These are phyloP conservation scores for Porpolomopsis calyptriformis DNA, from an alignment of 768 basidiomycete genomes.

Conservation along the genomic window DNA sequence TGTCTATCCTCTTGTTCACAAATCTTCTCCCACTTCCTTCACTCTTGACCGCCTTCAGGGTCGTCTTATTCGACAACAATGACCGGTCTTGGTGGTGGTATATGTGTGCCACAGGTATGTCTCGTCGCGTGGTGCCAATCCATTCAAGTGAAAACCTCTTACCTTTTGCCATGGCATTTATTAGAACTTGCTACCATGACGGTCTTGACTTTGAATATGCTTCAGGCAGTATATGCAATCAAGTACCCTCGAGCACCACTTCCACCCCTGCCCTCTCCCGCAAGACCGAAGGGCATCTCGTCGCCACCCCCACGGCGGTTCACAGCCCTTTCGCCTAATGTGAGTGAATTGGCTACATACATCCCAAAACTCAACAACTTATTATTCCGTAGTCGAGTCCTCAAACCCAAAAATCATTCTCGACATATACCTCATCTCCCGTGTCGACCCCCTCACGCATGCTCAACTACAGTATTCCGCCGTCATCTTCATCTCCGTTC, in stretches of 20 bases:
- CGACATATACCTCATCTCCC: constrained; percentile 6
- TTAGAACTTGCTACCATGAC: constrained; percentile 1
- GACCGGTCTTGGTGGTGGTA: constrained; percentile 2
- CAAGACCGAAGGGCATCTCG: background rate
- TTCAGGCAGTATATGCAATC: constrained; percentile 5
- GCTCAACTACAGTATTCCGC: constrained; percentile 1
- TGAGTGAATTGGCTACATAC: background rate
- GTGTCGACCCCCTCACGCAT: constrained; percentile 6
- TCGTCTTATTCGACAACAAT: background rate
- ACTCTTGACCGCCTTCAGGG: background rate
- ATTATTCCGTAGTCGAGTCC: constrained; percentile 1
- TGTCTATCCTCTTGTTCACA: constrained; percentile 2
- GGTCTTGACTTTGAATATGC: constrained; percentile 4
- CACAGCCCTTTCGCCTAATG: background rate
- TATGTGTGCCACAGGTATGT: constrained; percentile 5
- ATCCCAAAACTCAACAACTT: no score
- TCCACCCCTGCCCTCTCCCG: constrained; percentile 2
- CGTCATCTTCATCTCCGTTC: background rate
- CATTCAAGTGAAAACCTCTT: background rate
- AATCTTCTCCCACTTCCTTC: constrained; percentile 4
- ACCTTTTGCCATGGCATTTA: no score
- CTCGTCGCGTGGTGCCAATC: background rate
- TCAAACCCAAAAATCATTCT: constrained; percentile 1
- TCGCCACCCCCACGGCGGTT: background rate
- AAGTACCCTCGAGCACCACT: constrained; percentile 6